phyloP scores from a whole-genome alignment of 768 basidiomycete species.

The Phanerochaete sordida region DNA sequence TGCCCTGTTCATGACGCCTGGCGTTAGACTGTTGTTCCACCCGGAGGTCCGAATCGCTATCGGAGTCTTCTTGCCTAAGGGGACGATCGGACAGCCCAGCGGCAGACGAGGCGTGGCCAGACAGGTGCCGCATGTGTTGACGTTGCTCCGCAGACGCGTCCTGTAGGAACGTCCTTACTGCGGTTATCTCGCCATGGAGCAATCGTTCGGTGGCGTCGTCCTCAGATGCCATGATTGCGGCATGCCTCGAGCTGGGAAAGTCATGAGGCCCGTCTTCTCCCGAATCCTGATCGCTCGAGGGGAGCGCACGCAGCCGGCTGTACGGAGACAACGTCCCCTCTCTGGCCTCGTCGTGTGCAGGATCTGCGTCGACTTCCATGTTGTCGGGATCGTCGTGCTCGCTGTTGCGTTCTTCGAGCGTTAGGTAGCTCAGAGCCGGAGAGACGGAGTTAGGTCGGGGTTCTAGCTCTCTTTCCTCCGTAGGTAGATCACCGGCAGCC shows the following conservation, averaged over 20 bases:
- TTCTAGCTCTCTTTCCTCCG: background rate
- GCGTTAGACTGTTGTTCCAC: background rate
- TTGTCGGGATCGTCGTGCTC: background rate
- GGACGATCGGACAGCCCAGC: background rate
- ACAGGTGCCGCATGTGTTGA: background rate
- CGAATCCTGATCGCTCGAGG: background rate
- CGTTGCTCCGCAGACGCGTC: background rate
- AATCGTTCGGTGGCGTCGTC: background rate
- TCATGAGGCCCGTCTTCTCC: background rate
- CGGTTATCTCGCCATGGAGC: background rate
- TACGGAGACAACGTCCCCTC: background rate
- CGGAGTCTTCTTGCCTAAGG: background rate
- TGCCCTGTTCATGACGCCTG: background rate
- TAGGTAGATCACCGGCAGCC: no score
- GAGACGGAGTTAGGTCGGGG: background rate
- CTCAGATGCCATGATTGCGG: background rate
- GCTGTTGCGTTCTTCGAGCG: background rate
- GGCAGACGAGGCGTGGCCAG: background rate
- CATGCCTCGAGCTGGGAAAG: background rate
- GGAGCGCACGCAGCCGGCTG: background rate
- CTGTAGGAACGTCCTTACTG: background rate
- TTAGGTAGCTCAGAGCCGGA: constrained; percentile 8
- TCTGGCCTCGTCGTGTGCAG: background rate
- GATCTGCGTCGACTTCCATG: background rate
- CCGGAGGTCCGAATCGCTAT: background rate